Percentiles rank a stretch among this genome's conserved stretches.
Conservation (phyloP, 768 basidiomycete species). For the Lanmaoa pseudosensibilis region DNA sequence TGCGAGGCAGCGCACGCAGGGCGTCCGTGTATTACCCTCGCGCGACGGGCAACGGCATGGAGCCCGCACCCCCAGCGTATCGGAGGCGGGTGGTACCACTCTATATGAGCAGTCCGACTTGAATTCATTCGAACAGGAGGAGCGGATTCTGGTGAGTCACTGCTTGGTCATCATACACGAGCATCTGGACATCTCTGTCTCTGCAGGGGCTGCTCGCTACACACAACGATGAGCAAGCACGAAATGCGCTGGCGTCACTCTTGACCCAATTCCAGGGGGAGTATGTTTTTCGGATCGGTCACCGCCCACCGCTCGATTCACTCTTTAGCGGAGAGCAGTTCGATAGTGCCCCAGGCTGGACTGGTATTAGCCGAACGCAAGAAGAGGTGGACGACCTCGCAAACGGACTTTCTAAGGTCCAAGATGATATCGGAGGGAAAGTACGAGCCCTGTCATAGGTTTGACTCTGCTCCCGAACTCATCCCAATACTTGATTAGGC, state of each 20-base stretch:
- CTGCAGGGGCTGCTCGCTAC: constrained; percentile 43
- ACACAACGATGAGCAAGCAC: constrained; percentile 52
- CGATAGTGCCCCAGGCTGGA: constrained; percentile 51
- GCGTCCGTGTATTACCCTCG: constrained; percentile 13
- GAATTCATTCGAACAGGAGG: constrained; percentile 18
- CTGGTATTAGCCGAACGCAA: constrained; percentile 48
- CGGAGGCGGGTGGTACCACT: neutral
- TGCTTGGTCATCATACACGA: neutral
- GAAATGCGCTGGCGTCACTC: constrained; percentile 62
- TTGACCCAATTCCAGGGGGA: constrained; percentile 72
- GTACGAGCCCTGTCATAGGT: constrained; percentile 37
- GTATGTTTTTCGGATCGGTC: constrained; percentile 71
- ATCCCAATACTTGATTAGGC: constrained; percentile 37
- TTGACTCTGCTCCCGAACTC: neutral
- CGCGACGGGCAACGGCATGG: constrained; percentile 49
- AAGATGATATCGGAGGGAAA: constrained; percentile 81
- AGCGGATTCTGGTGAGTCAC: constrained; percentile 16
- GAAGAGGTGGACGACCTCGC: constrained; percentile 53
- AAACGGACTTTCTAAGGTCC: constrained; percentile 44
- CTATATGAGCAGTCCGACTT: neutral
- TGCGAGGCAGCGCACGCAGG: constrained; percentile 53
- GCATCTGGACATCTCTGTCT: neutral
- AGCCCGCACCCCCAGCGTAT: constrained; percentile 24
- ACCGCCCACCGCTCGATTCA: constrained; percentile 55
- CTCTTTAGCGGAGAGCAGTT: constrained; percentile 55